phyloP scores from a whole-genome alignment of 441 rosid species.

The Daphne laureola region DNA sequence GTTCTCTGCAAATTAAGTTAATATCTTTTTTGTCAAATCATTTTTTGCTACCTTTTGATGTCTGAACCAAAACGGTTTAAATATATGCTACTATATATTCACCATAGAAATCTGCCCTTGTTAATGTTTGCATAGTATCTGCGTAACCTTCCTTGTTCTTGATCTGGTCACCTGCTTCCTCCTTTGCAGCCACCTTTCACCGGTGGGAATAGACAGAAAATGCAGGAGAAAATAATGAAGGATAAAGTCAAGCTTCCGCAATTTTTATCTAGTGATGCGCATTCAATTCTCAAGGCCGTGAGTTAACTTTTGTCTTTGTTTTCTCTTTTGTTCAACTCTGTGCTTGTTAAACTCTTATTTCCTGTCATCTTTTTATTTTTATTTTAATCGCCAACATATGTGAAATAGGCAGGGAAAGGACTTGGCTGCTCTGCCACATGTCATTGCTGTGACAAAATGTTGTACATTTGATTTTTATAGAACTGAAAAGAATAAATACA shows the following conservation, averaged over 20 bases:
- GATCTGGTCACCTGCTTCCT: background rate
- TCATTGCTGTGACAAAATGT: background rate
- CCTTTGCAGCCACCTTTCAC: constrained; percentile 51
- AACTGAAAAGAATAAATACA: no score
- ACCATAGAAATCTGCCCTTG: no score
- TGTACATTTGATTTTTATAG: background rate
- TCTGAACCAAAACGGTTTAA: no score
- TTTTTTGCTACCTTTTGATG: no score
- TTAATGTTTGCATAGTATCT: no score
- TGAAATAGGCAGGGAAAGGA: no score
- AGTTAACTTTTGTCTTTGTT: constrained; percentile 6
- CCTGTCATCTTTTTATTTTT: no score
- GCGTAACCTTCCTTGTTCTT: background rate
- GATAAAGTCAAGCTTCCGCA: constrained; percentile 56
- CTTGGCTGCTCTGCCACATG: background rate
- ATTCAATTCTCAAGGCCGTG: constrained; percentile 56
- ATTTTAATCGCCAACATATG: background rate
- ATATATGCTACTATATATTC: no score
- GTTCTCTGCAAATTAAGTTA: no score
- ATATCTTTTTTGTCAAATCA: no score
- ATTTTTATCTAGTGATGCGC: constrained; percentile 58
- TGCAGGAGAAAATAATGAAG: constrained; percentile 55
- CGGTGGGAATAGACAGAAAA: constrained; percentile 44
- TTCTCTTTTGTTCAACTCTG: background rate
- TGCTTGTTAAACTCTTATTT: background rate